Base-by-base conservation (phyloP, 306 rosid species). In the Elaeagnus macrophylla region DNA sequence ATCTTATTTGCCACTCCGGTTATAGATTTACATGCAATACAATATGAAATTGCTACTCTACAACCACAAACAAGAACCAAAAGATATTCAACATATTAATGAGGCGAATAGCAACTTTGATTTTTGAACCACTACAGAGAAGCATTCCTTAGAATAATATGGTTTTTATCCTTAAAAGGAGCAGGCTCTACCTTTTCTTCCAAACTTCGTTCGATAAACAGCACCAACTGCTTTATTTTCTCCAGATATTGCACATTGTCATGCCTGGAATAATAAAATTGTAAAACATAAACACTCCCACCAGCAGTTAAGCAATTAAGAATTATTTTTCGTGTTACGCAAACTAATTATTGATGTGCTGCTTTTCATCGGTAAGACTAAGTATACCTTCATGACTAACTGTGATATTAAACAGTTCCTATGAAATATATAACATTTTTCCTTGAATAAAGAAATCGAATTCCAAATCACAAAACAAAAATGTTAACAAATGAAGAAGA, bases 191-290 rank as follows among this genome's bases (percentile, higher is more conserved):
- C 97, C 96, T 91, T 91, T 17, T 86, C 95, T 49, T 84, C 97
- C 75, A 91, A 73, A 39, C 73, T 86, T 66, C 76, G 79, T 68
- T 91, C 97, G 43, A 91, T 68, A 66, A 91, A 91, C 59, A 91
- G 64, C 73, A 86, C 89, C 79, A 86, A 65, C 67, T 91, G 96
- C 86, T 81, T 91, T 80, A 84, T 54, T 62, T 87, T 91, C 75
- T 91, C 96, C 87, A 91, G 72, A 79, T 71, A 75, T 51, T 82
- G 96, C 76, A 87, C 84, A 61, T 80, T 77, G 72, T 86, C 97
- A 60, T 91, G 97, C 84, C 97, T 91, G 86, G 43, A 79, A 81
- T 51, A 64, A 54, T 54, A 61, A 39, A 59, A 56, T 51, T 59
- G 59, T 49, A 37, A 54, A 40, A 40, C 56, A 57, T 61, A 45